phyloP scores from a whole-genome alignment of 306 rosid genomes.

The Oemleria cerasiformis region DNA sequence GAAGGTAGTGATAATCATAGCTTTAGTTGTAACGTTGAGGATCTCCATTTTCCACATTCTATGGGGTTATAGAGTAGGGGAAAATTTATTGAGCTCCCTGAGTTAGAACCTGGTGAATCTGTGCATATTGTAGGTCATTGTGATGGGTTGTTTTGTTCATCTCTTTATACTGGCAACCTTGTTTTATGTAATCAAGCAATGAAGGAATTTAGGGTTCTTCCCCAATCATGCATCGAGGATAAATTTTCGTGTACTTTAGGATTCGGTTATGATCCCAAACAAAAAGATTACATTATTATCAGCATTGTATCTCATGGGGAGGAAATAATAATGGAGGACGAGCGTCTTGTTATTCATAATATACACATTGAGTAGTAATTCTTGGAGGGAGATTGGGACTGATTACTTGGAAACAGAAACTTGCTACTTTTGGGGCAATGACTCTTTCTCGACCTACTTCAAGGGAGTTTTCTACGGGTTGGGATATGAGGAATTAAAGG shows the following conservation, averaged over 20 bases:
- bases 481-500: not conserved
- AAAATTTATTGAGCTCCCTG: slow-evolving; percentile 5
- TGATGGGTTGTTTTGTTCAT: slow-evolving; percentile 17
- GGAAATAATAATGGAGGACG: not conserved
- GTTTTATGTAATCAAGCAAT: slow-evolving; percentile 11
- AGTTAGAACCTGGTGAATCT: not conserved
- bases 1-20: not conserved
- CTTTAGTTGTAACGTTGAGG: not conserved
- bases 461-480: slow-evolving; percentile 13
- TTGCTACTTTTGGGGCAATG: not conserved
- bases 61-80: not conserved
- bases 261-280: slow-evolving; percentile 7
- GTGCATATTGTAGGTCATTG: slow-evolving; percentile 5
- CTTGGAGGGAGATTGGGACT: slow-evolving; percentile 17
- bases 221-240: not conserved
- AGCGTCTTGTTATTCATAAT: not conserved
- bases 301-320: not conserved
- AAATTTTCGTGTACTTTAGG: not conserved
- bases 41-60: not conserved
- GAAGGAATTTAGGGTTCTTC: not conserved
- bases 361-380: not conserved
- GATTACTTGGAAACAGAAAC: not conserved
- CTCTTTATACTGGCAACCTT: not conserved
- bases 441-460: not conserved
- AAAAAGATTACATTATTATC: not conserved